Percentiles rank a stretch among this genome's conserved stretches.
Conservation (phyloP, 2,329 filamentous ascomycete genomes). For the Ascochyta fabae region DNA sequence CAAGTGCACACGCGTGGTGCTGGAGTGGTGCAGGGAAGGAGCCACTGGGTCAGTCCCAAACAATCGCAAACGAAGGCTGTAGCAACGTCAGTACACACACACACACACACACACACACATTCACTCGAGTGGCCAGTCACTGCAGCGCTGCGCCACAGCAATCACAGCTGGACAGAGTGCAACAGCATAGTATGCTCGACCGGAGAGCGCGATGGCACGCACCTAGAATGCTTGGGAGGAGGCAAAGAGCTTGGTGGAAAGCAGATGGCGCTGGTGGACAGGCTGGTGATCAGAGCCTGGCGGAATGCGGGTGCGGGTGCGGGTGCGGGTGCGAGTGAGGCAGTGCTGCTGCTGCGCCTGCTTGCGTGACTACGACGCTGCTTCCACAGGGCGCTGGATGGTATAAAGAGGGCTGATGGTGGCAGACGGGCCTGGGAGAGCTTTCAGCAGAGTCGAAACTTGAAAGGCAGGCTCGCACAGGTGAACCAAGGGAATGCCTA, state of each 20-base stretch:
- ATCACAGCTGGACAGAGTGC: slow-evolving; percentile 9
- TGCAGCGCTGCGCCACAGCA: slow-evolving; percentile 10
- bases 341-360: slow-evolving; percentile 13
- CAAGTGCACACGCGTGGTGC: slow-evolving; percentile 16
- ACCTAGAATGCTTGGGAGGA: slow-evolving; percentile 14
- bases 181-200: not conserved
- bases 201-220: slow-evolving; percentile 16
- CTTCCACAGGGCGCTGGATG: slow-evolving; percentile 1
- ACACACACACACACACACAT: not conserved
- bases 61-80: slow-evolving; percentile 2
- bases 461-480: slow-evolving; percentile 5
- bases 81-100: slow-evolving; percentile 1
- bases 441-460: not conserved
- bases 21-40: slow-evolving; percentile 1
- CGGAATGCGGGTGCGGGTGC: not conserved
- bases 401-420: not conserved
- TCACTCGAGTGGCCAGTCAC: not conserved
- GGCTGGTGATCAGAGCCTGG: not conserved
- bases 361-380: slow-evolving; percentile 2
- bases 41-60: not conserved
- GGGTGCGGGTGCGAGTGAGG: slow-evolving; percentile 3
- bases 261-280: slow-evolving; percentile 7
- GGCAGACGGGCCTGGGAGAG: not conserved
- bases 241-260: slow-evolving; percentile 15
- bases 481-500: not conserved